Base-by-base conservation (phyloP, 208 protist species). In the Trypanosoma platydactyli region DNA sequence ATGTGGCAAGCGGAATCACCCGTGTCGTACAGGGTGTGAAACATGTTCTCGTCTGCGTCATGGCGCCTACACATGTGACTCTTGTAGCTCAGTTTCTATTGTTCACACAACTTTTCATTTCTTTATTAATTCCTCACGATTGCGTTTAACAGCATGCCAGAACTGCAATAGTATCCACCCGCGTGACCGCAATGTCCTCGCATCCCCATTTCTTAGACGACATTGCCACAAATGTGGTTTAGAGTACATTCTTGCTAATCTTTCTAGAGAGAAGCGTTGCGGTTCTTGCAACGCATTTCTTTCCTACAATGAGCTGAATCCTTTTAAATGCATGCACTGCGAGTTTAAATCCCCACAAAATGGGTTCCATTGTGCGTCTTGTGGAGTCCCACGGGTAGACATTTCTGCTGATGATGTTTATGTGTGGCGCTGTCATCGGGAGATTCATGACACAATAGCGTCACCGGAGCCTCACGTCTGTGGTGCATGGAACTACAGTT, bases 401-500 rank as follows among this genome's bases (percentile, higher is more conserved):
- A n/a, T 94, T 29, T 42, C 52, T 6, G 41, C 27, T 41, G 60
- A 48, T 41, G 63, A 63, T 35, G 51, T 70, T 33, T 79, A 71
- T 44, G 77, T 92, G 1, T 94, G 88, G 86, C 71, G 78, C 16
- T 94, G 88, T 73, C 49, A 86, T 53, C 69, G 72, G n/a, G 88
- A 94, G 57, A 24, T 35, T 13, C 18, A n/a, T 6, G 60, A 44
- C 22, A 45, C 52, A 4, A 72, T 58, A 20, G 59, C 44, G 9
- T 6, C 20, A 41, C 51, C 53, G 33, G 42, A 50, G 11, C 11
- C 65, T 40, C 5, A 53, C 45, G 24, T 56, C 38, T 94, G 88
- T 67, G 83, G 83, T 1, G 48, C 57, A 16, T 94, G 88, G 86
- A 94, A 94, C 71, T 91, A 94, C 65, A 82, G 85, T 73, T 94